Evolutionary conservation across 2,329 filamentous ascomycete genomes (phyloP), one percentile per base, ranked within the genome.

Genomic region (Diaporthe sp.): DNA sequence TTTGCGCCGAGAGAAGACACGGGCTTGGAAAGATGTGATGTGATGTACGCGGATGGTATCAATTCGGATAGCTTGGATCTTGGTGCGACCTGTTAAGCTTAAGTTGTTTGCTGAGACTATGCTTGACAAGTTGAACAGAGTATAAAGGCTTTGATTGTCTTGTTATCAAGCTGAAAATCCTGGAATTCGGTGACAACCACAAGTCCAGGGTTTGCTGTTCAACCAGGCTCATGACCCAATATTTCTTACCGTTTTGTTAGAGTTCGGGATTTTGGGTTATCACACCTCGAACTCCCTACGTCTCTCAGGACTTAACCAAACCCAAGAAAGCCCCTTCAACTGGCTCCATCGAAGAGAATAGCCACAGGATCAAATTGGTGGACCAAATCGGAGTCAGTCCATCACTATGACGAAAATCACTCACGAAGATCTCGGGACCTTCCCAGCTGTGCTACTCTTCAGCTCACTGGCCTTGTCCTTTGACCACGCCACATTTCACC

Each of bases 391-490:
- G 10, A 39, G 9, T 37, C 19, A 39, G 19, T 2, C 34, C 9
- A n/a, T n/a, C 44, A 70, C 28, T 22, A 70, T 70, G 65, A 49
- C 65, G 17, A 70, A 70, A n/a, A 39, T 46, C 28, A n/a, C 34
- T 15, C 44, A 70, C 6, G 34, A 49, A 34, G 49, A 70, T 51
- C 44, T 51, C 28, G 65, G 65, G 17, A 53, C 44, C 19, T 70
- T 51, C 65, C 65, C 65, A 53, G 65, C 65, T 17, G 49, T 71
- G 46, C 51, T 71, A 17, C 67, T 71, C 28, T 71, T 71, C 8
- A 51, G 67, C 22, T 71, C 67, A 28, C 67, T 71, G 34, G 49
- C 67, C 8, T 51, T 71, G 7, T 57, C 67, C 13, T 71, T 71
- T 42, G 67, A 71, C 28, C 5, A 8, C 9, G 22, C 67, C n/a